These are phyloP conservation scores for Teunomyces lycoperdinae DNA, from an alignment of 805 yeast genomes.

Conservation along the genomic window DNA sequence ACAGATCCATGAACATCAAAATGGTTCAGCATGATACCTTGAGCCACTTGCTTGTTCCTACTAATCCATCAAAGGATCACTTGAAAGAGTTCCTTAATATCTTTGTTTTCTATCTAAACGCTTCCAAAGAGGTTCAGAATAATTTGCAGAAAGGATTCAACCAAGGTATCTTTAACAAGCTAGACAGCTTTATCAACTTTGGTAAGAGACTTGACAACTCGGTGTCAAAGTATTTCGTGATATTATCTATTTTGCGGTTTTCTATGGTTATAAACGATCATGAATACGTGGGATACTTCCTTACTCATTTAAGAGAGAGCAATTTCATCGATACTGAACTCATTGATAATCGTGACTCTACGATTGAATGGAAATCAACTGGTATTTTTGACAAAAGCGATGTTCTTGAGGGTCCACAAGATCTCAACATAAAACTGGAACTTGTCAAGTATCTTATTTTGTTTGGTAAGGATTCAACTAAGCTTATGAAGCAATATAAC, in stretches of 20 bases:
- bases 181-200: slow-evolving; percentile 64
- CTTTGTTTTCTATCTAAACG: slow-evolving; percentile 52
- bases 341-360: slow-evolving; percentile 61
- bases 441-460: slow-evolving; percentile 41
- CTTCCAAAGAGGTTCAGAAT: slow-evolving; percentile 48
- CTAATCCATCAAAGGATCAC: slow-evolving; percentile 30
- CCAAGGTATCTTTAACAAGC: slow-evolving; percentile 59
- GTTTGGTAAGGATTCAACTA: slow-evolving; percentile 26
- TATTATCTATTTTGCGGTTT: slow-evolving; percentile 31
- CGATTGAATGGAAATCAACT: slow-evolving; percentile 49
- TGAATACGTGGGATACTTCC: slow-evolving; percentile 28
- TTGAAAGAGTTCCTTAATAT: slow-evolving; percentile 24
- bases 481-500: slow-evolving; percentile 22
- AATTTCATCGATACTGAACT: slow-evolving; percentile 14
- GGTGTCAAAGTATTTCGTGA: slow-evolving; percentile 37
- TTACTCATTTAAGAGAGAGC: slow-evolving; percentile 13
- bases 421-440: slow-evolving; percentile 24
- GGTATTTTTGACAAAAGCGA: slow-evolving; percentile 15
- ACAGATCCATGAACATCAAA: slow-evolving; percentile 57
- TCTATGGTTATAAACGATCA: slow-evolving; percentile 32
- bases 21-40: slow-evolving; percentile 75
- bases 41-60: slow-evolving; percentile 44
- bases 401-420: not conserved
- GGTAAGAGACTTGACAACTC: slow-evolving; percentile 52
- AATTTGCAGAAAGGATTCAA: slow-evolving; percentile 55